Evolutionary conservation across 2,329 filamentous ascomycete genomes (phyloP).

Genomic region (Fusarium subtropicale): DNA sequence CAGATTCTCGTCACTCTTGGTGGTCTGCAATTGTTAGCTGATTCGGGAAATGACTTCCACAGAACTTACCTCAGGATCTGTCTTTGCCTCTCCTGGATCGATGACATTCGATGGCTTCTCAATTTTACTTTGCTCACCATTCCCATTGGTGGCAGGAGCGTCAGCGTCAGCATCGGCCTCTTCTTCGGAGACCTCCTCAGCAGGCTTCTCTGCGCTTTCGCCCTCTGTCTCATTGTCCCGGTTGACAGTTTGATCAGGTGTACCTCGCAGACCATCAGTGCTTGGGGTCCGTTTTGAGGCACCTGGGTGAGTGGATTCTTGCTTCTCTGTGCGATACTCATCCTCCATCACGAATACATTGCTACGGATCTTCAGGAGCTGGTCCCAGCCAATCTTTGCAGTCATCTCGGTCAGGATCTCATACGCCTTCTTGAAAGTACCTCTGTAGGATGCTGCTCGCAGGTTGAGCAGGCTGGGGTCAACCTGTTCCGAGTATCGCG

Average conservation of each 20-base stretch:
- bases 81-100: slow-evolving; percentile 77
- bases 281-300: slow-evolving; percentile 77
- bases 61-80: slow-evolving; percentile 73
- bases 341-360: slow-evolving; percentile 99
- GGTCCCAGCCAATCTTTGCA: slow-evolving; percentile 97
- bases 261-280: slow-evolving; percentile 80
- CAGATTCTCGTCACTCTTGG: slow-evolving; percentile 77
- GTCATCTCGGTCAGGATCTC: slow-evolving; percentile 95
- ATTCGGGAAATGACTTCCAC: neutral
- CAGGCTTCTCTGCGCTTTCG: slow-evolving; percentile 50
- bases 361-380: slow-evolving; percentile 91
- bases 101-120: slow-evolving; percentile 86
- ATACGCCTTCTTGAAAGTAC: slow-evolving; percentile 96
- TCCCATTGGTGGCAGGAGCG: slow-evolving; percentile 54
- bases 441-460: slow-evolving; percentile 89
- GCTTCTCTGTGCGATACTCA: slow-evolving; percentile 92
- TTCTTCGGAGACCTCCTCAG: slow-evolving; percentile 43
- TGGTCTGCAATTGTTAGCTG: slow-evolving; percentile 59
- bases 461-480: slow-evolving; percentile 88
- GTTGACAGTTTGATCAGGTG: slow-evolving; percentile 69
- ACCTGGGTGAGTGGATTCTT: slow-evolving; percentile 64
- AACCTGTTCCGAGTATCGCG: slow-evolving; percentile 84
- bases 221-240: slow-evolving; percentile 56
- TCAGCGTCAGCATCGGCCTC: slow-evolving; percentile 50
- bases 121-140: slow-evolving; percentile 61